A percentile compares a stretch with the other conserved stretches of the same genome.
phyloP scores from a whole-genome alignment of 208 protist species.

The Acanthamoeba castellanii region DNA sequence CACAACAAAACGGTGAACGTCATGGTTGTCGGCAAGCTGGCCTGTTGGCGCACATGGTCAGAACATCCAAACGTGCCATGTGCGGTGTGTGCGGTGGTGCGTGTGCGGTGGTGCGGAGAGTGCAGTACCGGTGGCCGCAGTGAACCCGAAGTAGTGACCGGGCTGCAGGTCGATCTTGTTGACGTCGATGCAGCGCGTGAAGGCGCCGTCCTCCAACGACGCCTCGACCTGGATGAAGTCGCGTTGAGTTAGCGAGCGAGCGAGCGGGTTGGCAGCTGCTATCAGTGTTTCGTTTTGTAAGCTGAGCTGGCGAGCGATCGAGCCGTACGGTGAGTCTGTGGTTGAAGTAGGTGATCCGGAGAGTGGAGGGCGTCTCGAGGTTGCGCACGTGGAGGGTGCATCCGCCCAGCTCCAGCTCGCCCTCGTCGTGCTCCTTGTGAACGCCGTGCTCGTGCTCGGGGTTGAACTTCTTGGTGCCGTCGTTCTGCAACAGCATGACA shows the following conservation, averaged over 20 bases:
- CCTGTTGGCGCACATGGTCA: background rate
- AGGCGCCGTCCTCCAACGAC: background rate
- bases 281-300: too few relatives aligned
- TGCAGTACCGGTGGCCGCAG: background rate
- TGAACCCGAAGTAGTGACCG: slow-evolving; percentile 42
- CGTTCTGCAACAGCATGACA: slow-evolving; percentile 20
- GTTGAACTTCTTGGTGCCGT: slow-evolving; percentile 33
- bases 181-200: slow-evolving; percentile 37
- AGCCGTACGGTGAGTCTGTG: background rate
- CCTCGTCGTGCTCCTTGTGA: background rate
- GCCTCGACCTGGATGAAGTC: background rate
- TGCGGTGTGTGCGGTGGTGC: background rate
- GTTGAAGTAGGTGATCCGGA: slow-evolving; percentile 46
- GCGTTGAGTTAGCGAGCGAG: background rate
- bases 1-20: slow-evolving; percentile 41
- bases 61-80: background rate
- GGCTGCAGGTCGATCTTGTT: slow-evolving; percentile 20
- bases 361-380: background rate
- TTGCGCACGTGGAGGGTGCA: slow-evolving; percentile 43
- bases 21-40: slow-evolving; percentile 50
- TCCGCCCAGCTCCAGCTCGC: slow-evolving; percentile 24
- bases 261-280: background rate
- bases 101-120: background rate
- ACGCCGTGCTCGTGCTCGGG: slow-evolving; percentile 41
- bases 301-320: background rate